Base-by-base conservation (phyloP, 2,329 filamentous ascomycete genomes). In the Claviceps digitariae region DNA sequence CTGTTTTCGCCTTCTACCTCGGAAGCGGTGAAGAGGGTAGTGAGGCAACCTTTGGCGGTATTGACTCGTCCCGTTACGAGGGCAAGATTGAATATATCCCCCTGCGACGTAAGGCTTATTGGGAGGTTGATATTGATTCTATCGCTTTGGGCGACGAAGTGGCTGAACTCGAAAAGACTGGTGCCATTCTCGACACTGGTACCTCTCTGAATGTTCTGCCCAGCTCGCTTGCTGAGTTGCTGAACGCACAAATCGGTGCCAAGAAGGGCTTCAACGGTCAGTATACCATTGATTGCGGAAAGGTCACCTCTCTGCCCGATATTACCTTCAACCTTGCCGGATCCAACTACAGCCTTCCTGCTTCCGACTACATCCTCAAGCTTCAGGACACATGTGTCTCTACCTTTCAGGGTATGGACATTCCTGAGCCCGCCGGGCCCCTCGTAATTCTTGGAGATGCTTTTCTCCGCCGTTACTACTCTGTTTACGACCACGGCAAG, bases 221-320 rank as follows among this genome's bases (percentile, higher is more conserved):
- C 63, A 86, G 81, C 62, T 85, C 87, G 64, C 81, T 97, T 61
- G 91, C 93, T 55, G 93, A 97, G 76, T 86, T 98, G 59, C 78
- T 98, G 74, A 98, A 98, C 81, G 85, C 87, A 73, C 85, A 96
- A 76, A 96, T 98, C 58, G 93, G 93, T 59, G 93, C 93, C 61
- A 96, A 94, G 83, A 98, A 97, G 83, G 82, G 86, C 57, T 98
- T 84, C 76, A 95, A 91, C 69, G 93, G 93, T 64, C 93, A 98
- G 76, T 98, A 96, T 79, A 87, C 84, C 15, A 77, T 98, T 57
- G 93, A 97, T 60, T 98, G 93, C 72, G 74, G 76, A 60, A 90
- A 87, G 77, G 87, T 89, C 63, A 79, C 86, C 67, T 78, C 75
- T 58, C 84, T 98, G 51, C 90, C 93, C 59, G 90, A 97, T 65